Evolutionary conservation across 1,284 basidiomycete genomes (phyloP), one percentile per base, ranked within the genome.

Genomic region (Apiotrichum veenhuisii): DNA sequence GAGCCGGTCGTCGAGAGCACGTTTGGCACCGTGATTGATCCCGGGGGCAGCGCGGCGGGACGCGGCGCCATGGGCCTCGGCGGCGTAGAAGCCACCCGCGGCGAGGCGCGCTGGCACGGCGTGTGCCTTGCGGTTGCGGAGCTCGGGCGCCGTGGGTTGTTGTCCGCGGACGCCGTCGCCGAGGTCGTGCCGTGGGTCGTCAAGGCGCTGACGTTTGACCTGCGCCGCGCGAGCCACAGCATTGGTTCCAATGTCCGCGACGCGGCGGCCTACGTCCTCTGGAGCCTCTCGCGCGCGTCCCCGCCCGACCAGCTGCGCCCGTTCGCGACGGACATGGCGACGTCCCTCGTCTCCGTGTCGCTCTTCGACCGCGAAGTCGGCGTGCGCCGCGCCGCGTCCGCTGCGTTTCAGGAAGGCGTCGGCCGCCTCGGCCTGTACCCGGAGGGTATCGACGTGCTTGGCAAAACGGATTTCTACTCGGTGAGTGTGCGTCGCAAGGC

Each of bases 371-470:
- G 96, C 27, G 96, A 98, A 71, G 86, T 98, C 15, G 89, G 91
- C 57, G 92, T 98, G 49, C 83, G 96, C n/a, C 80, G 96, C 60
- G 96, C 96, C 5, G 93, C 95, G 3, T 98, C 94, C 75, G 96
- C 96, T 11, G 92, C 95, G 4, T 98, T 92, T 73, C 96, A 98
- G 74, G 96, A 99, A 76, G 88, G 89, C 67, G 96, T 98, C 41
- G 96, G 96, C 11, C 82, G 96, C 67, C 88, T 89, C 77, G 85
- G 82, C 50, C 77, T 93, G 52, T 94, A 98, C 71, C 87, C 91
- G 40, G 87, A 94, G 75, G 96, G 96, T 1, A 97, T 99, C 58
- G 90, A 93, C 67, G 86, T 97, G 18, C 80, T 99, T 34, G 82
- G 86, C 45, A 88, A 89, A 73, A 91, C 91, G 1, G 96, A 98